Percentiles rank a stretch among this genome's conserved stretches.
Conservation (phyloP, 345 rosid genomes). For the Linum usitatissimum region DNA sequence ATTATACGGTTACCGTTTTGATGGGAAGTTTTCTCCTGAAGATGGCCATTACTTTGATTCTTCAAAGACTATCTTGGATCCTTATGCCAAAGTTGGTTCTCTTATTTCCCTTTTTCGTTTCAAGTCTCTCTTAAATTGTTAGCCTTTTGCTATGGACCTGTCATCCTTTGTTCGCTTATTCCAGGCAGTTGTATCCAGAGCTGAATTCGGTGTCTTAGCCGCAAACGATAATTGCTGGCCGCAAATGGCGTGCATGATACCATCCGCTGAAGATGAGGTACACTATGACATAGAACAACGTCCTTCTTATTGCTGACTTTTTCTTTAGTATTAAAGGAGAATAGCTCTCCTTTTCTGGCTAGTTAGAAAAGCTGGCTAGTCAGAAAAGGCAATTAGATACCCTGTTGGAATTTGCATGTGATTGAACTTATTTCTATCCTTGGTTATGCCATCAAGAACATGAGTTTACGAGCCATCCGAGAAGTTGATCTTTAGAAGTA, state of each 20-base stretch:
- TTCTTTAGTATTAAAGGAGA: too few species aligned
- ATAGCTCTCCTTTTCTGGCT: background rate
- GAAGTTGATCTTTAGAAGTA: background rate
- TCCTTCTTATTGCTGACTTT: background rate
- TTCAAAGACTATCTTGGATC: constrained; percentile 64
- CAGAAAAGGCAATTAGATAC: background rate
- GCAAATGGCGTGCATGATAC: constrained; percentile 86
- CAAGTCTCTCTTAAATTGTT: background rate
- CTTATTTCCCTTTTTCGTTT: background rate
- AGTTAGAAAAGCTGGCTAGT: background rate
- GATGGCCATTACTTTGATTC: constrained; percentile 58
- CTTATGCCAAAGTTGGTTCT: constrained; percentile 68
- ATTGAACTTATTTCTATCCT: background rate
- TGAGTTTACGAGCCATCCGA: background rate
- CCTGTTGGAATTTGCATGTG: background rate
- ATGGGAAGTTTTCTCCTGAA: constrained; percentile 58
- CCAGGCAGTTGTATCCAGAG: constrained; percentile 82
- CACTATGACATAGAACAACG: background rate
- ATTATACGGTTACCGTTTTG: constrained; percentile 73
- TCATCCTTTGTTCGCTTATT: constrained; percentile 16
- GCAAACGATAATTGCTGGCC: constrained; percentile 73
- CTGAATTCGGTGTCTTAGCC: constrained; percentile 63
- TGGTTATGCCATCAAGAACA: background rate
- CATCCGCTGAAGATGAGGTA: constrained; percentile 60
- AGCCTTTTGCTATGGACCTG: background rate